Evolutionary conservation across 2,329 filamentous ascomycete genomes (phyloP).

Genomic region (Alternaria sp.): DNA sequence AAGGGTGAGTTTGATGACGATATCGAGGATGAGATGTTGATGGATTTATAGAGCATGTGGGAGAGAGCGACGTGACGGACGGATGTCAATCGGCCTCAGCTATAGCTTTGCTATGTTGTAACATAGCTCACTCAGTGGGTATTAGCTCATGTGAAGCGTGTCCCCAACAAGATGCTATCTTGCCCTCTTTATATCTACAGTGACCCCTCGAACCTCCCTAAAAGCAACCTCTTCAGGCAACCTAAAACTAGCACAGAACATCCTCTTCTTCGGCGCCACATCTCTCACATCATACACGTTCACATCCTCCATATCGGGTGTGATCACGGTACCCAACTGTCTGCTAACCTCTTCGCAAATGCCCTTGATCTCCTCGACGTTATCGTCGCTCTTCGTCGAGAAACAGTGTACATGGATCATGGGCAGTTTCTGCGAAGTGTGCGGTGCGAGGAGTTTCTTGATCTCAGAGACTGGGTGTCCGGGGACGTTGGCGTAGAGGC

Average conservation of each 20-base stretch:
- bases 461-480: conserved; percentile 29
- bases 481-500: conserved; percentile 72
- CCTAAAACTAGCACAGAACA: conserved; percentile 95
- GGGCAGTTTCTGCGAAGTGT: conserved; percentile 66
- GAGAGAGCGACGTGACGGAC: not conserved
- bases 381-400: conserved; percentile 78
- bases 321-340: conserved; percentile 66
- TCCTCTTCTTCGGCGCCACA: conserved; percentile 91
- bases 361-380: conserved; percentile 63
- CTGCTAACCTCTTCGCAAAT: conserved; percentile 71
- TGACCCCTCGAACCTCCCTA: conserved; percentile 42
- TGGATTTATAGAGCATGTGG: conserved; percentile 21
- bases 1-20: conserved; percentile 9
- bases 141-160: not conserved
- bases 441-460: conserved; percentile 39
- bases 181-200: not conserved
- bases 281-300: conserved; percentile 73
- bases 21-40: conserved; percentile 37
- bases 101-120: not conserved
- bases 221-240: conserved; percentile 85
- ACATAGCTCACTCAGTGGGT: not conserved
- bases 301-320: conserved; percentile 63
- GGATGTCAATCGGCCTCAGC: not conserved
- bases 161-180: no score
- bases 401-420: conserved; percentile 96